These are phyloP conservation scores for Cicer yamashitae DNA, from an alignment of 306 rosid genomes.

Conservation along the genomic window DNA sequence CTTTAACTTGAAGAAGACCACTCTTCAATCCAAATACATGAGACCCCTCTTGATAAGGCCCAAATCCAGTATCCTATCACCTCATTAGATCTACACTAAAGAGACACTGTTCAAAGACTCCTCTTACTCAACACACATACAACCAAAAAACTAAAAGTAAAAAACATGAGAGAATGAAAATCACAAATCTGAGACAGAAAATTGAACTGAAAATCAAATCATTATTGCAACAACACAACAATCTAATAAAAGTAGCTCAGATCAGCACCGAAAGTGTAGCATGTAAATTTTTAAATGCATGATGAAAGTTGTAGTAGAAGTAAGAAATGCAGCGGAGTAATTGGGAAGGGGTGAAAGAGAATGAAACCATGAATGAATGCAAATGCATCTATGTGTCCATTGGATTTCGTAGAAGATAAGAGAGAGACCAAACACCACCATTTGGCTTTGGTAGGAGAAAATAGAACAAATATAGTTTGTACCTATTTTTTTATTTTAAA, in stretches of 20 bases:
- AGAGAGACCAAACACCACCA: background rate
- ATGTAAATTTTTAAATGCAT: background rate
- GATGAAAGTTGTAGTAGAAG: background rate
- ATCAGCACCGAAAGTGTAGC: background rate
- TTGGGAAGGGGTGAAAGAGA: background rate
- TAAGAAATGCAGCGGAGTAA: conserved; percentile 42
- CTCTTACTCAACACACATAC: conserved; percentile 56
- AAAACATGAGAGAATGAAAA: conserved; percentile 33
- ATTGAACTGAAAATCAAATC: conserved; percentile 2
- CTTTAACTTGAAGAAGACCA: conserved; percentile 35
- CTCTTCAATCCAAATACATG: background rate
- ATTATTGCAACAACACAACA: conserved; percentile 18
- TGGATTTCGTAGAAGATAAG: conserved; percentile 58
- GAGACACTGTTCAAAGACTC: conserved; percentile 54
- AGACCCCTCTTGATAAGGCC: no score
- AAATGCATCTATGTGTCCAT: conserved; percentile 44
- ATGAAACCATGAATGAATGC: conserved; percentile 53
- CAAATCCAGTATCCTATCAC: no score
- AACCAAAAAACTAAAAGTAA: background rate
- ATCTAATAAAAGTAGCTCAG: conserved; percentile 1
- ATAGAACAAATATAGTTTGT: conserved; percentile 24
- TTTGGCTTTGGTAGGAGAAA: conserved; percentile 2
- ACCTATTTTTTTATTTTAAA: background rate
- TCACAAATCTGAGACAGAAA: conserved; percentile 9
- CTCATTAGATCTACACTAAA: conserved; percentile 70